Percentiles rank a stretch among this genome's conserved stretches.
Evolutionary conservation across 2,329 filamentous ascomycete species (phyloP).

Genomic region (Fusarium albosuccineum): DNA sequence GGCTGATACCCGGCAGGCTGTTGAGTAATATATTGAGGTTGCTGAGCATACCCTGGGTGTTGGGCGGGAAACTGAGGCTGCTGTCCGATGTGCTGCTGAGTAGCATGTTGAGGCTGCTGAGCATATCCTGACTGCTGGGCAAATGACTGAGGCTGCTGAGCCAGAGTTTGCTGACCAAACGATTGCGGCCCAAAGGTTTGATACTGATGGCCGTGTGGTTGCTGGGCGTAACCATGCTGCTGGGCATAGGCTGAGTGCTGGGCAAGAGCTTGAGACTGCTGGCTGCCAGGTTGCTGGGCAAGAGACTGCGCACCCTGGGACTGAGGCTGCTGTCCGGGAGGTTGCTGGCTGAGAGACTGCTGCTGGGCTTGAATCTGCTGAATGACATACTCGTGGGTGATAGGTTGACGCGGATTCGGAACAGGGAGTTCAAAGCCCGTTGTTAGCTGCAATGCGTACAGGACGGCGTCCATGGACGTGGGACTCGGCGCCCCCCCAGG

Average conservation of each 20-base stretch:
- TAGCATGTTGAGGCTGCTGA: background rate
- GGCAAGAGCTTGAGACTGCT: conserved; percentile 77
- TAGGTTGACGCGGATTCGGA: too few relatives aligned
- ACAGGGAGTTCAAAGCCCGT: too few relatives aligned
- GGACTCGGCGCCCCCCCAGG: background rate
- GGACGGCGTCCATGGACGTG: background rate
- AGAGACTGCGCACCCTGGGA: background rate
- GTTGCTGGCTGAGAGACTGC: background rate
- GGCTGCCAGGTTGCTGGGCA: too few relatives aligned
- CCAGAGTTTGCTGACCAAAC: background rate
- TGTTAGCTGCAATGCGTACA: too few relatives aligned
- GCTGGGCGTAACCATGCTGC: conserved; percentile 80
- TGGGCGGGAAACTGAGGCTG: conserved; percentile 80
- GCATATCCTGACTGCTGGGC: background rate
- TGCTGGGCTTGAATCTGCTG: background rate
- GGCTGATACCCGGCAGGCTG: background rate
- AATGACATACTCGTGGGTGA: too few relatives aligned
- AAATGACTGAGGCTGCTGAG: background rate
- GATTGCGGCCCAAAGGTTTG: background rate
- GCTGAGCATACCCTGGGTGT: conserved; percentile 95
- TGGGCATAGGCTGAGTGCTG: conserved; percentile 94
- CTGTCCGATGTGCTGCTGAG: too few relatives aligned
- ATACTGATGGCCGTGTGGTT: background rate
- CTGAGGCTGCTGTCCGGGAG: background rate
- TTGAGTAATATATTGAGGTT: conserved; percentile 77